These are phyloP conservation scores for Trypanosoma melophagium DNA, from an alignment of 208 protist genomes.

Conservation along the genomic window DNA sequence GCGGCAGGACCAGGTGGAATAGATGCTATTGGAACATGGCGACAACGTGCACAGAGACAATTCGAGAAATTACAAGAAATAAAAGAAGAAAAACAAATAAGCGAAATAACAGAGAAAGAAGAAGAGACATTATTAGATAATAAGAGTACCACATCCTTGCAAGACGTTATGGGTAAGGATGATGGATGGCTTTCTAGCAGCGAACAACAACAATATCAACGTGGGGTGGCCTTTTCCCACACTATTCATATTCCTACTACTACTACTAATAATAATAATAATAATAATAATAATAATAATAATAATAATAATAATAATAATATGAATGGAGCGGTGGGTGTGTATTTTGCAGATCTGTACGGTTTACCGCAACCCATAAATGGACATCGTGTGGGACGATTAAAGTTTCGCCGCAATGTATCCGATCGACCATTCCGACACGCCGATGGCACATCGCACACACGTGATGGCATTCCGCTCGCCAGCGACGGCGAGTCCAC, in stretches of 20 bases:
- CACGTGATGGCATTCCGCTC: conserved; percentile 76
- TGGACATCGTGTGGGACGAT: conserved; percentile 46
- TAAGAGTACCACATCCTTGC: too few relatives aligned
- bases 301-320: conserved; percentile 1
- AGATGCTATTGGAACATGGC: conserved; percentile 56
- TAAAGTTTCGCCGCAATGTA: conserved; percentile 64
- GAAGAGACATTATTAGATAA: too few relatives aligned
- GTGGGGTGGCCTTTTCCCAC: conserved; percentile 59
- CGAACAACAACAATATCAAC: conserved; percentile 37
- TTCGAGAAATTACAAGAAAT: conserved; percentile 35
- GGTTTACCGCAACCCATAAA: conserved; percentile 56
- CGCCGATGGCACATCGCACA: conserved; percentile 58
- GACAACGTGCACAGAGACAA: conserved; percentile 40
- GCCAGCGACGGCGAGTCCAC: conserved; percentile 56
- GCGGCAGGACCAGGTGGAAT: conserved; percentile 54
- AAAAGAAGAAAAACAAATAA: conserved; percentile 7
- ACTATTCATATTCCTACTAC: conserved; percentile 39
- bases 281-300: conserved; percentile 1
- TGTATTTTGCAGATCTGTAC: conserved; percentile 62
- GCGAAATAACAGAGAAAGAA: too few relatives aligned
- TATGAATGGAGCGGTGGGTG: conserved; percentile 4
- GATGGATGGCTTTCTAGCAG: conserved; percentile 61
- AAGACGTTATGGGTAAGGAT: background rate
- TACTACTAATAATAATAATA: background rate
- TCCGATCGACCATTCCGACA: conserved; percentile 83